A percentile compares a stretch with the other conserved stretches of the same genome.
These are phyloP conservation scores for Neurospora sp. DNA, from an alignment of 495 filamentous ascomycete genomes.

Conservation along the genomic window DNA sequence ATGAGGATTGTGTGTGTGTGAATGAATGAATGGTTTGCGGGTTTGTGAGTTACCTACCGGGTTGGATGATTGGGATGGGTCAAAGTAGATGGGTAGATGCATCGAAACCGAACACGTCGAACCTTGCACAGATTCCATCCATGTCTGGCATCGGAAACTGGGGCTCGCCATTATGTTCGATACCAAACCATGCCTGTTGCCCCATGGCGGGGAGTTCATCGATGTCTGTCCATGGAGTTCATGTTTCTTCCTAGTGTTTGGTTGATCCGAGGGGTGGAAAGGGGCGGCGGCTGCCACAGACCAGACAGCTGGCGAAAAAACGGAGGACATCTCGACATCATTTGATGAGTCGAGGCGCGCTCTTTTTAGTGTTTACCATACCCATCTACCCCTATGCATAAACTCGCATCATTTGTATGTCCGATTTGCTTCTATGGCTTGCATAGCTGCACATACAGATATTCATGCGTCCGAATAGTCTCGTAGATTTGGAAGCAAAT, in stretches of 20 bases:
- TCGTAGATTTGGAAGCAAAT: not conserved
- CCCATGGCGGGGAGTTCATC: not conserved
- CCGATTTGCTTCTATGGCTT: not conserved
- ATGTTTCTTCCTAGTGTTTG: not conserved
- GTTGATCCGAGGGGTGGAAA: not conserved
- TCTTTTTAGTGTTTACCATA: not conserved
- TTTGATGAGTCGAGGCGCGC: not conserved
- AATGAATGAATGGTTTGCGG: not conserved
- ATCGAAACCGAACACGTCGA: not conserved
- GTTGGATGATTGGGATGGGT: not conserved
- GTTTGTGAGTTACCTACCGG: not conserved
- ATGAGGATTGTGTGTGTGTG: not conserved
- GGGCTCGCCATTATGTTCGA: not conserved
- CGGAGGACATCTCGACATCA: not conserved
- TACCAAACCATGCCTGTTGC: not conserved
- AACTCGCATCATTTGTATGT: not conserved
- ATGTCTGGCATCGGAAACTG: not conserved
- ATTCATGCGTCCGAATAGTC: not conserved
- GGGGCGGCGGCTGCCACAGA: not conserved
- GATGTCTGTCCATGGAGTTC: not conserved
- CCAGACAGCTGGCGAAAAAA: not conserved
- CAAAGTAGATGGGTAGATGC: not conserved
- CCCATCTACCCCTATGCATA: not conserved
- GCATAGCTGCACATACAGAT: not conserved
- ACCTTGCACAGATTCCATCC: not conserved